Conservation (phyloP, 768 basidiomycete species). For the Suillus discolor region DNA sequence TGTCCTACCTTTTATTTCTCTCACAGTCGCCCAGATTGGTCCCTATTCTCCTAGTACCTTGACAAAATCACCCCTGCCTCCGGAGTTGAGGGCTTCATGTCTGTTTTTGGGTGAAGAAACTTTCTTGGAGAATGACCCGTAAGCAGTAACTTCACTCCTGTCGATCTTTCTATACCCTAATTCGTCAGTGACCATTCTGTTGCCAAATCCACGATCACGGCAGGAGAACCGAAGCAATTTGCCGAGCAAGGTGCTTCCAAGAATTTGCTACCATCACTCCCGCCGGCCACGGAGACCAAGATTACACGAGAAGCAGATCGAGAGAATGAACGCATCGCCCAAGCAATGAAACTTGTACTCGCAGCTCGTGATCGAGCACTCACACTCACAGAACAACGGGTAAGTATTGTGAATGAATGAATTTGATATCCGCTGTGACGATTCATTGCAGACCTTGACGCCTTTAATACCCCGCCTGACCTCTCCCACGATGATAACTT, state of each 20-base stretch:
- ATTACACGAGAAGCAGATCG: constrained; percentile 55
- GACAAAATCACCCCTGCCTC: constrained; percentile 73
- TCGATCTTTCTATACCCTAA: constrained; percentile 20
- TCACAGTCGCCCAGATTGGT: constrained; percentile 58
- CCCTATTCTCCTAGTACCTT: constrained; percentile 78
- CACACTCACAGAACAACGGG: constrained; percentile 75
- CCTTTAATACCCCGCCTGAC: constrained; percentile 50
- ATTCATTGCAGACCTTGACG: constrained; percentile 45
- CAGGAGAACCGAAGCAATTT: constrained; percentile 11
- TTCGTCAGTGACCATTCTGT: constrained; percentile 18
- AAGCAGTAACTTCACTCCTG: constrained; percentile 20
- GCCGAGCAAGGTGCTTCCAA: constrained; percentile 10
- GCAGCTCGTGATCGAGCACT: constrained; percentile 72
- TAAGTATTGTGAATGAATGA: constrained; percentile 24
- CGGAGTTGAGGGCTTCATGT: constrained; percentile 74
- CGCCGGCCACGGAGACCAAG: constrained; percentile 11
- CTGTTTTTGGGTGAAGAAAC: constrained; percentile 66
- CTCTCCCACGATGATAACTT: constrained; percentile 57
- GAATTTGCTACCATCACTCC: constrained; percentile 5
- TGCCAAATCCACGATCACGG: constrained; percentile 13
- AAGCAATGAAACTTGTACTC: constrained; percentile 68
- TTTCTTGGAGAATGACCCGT: constrained; percentile 53
- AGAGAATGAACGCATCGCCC: constrained; percentile 57
- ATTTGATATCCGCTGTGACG: neutral
- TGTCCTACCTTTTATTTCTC: neutral